phyloP scores from a whole-genome alignment of 805 yeast species.

The Scheffersomyces spartinae region DNA sequence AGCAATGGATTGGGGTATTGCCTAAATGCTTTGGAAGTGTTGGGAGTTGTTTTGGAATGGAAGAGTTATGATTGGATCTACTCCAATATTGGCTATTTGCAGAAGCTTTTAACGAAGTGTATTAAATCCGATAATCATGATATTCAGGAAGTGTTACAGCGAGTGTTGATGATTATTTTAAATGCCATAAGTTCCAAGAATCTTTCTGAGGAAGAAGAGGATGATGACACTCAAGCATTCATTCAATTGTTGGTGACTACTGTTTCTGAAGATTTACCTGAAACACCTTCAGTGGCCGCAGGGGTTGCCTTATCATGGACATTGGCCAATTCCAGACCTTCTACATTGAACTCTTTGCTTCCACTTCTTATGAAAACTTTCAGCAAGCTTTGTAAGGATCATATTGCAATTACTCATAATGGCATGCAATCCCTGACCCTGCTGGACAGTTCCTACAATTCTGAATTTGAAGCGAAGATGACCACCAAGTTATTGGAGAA shows the following conservation, averaged over 20 bases:
- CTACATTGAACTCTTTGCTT: constrained; percentile 60
- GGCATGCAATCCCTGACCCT: constrained; percentile 2
- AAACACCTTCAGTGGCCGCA: constrained; percentile 72
- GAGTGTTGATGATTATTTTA: constrained; percentile 60
- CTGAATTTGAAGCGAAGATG: constrained; percentile 68
- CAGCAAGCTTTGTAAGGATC: constrained; percentile 83
- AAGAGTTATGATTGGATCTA: constrained; percentile 71
- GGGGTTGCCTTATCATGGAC: constrained; percentile 81
- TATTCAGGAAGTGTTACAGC: constrained; percentile 72
- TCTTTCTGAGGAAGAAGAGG: constrained; percentile 40
- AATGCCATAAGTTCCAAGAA: constrained; percentile 40
- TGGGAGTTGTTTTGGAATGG: constrained; percentile 73
- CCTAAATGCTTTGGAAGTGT: constrained; percentile 82
- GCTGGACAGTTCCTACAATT: constrained; percentile 6
- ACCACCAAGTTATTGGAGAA: constrained; percentile 68
- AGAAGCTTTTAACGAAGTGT: constrained; percentile 67
- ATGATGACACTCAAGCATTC: constrained; percentile 54
- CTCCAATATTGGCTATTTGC: constrained; percentile 56
- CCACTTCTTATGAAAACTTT: constrained; percentile 77
- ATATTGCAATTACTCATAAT: constrained; percentile 47
- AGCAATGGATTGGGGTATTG: constrained; percentile 61
- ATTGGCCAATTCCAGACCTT: constrained; percentile 62
- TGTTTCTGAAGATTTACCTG: constrained; percentile 68
- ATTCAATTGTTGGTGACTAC: constrained; percentile 49
- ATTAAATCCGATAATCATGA: constrained; percentile 76